Conservation (phyloP, 805 yeast species). For the Saturnispora hagleri region DNA sequence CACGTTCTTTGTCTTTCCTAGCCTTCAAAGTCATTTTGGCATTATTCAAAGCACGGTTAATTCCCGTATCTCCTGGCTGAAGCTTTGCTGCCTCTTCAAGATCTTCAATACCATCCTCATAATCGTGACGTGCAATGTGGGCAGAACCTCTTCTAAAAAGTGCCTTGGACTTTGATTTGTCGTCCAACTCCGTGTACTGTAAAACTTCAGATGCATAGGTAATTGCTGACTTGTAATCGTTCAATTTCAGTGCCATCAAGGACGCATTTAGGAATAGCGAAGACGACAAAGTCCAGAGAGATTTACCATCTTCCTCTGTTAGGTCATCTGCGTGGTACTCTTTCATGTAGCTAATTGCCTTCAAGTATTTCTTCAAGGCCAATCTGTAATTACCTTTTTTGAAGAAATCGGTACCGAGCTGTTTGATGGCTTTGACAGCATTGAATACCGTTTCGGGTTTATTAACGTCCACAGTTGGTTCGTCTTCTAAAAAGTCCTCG, state of each 20-base stretch:
- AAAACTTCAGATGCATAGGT: conserved; percentile 59
- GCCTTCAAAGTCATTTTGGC: conserved; percentile 43
- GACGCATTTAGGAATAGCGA: conserved; percentile 68
- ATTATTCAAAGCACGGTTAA: conserved; percentile 52
- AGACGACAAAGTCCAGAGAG: conserved; percentile 45
- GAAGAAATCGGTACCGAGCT: conserved; percentile 67
- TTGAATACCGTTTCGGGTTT: conserved; percentile 57
- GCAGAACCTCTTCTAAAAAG: conserved; percentile 80
- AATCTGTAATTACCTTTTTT: conserved; percentile 49
- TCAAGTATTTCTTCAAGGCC: conserved; percentile 61
- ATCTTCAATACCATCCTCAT: conserved; percentile 58
- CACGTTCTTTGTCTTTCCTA: conserved; percentile 61
- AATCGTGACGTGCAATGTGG: conserved; percentile 50
- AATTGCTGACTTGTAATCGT: conserved; percentile 44
- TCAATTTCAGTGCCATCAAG: conserved; percentile 58
- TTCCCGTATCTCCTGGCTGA: conserved; percentile 67
- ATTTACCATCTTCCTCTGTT: conserved; percentile 41
- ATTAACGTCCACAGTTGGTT: conserved; percentile 49
- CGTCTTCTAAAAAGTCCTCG: conserved; percentile 70
- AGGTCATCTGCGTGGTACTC: conserved; percentile 71
- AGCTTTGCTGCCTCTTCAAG: conserved; percentile 55
- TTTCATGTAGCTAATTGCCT: conserved; percentile 59
- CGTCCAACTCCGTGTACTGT: conserved; percentile 49
- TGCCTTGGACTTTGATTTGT: conserved; percentile 74
- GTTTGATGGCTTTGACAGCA: conserved; percentile 60